Evolutionary conservation across 805 yeast genomes (phyloP), one percentile per base, ranked within the genome.

Genomic region (Zygosaccharomyces rouxii): DNA sequence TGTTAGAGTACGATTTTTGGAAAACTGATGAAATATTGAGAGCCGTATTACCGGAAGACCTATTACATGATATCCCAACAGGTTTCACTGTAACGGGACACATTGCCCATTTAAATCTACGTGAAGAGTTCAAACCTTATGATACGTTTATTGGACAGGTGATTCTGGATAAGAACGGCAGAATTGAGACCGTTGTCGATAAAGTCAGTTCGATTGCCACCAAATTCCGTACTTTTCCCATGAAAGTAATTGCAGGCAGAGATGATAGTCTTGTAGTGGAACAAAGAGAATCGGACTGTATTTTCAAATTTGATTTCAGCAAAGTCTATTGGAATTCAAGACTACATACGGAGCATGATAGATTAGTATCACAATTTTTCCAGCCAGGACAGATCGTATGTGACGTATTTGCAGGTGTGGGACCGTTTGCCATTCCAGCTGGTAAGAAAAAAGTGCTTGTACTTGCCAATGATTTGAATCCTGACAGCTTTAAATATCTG

Each of bases 321-420:
- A 86, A 88, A 62, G 99, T 95, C 4, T 94, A 95, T 68, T 94
- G 99, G 99, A 94, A 94, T 65, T 88, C 97, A 13, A 78, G 99
- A 56, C 73, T 94, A 44, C 92, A 89, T 56, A 87, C 96, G 0
- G 99, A 94, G 60, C 99, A 94, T 66, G 92, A 82, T 41, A 73
- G 98, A 50, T 69, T 94, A 38, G 84, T 94, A 3, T 63, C 69
- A 1, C 62, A 69, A 33, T 73, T 72, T 49, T 84, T 86, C 58
- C 58, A 77, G 37, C 73, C 78, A 3, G 84, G 85, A 7, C 85
- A 84, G 50, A 86, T 89, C 5, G 86, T 95, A 0, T 88, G 89
- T 59, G 99, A 94, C 71, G 97, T 89, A 0, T 87, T 95, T 80
- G 98, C 97, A 0, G 99, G 99, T 41, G 98, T 94, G 1, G 99